phyloP scores from a whole-genome alignment of 495 filamentous ascomycete genomes.

The Hypoxylon trugodes region DNA sequence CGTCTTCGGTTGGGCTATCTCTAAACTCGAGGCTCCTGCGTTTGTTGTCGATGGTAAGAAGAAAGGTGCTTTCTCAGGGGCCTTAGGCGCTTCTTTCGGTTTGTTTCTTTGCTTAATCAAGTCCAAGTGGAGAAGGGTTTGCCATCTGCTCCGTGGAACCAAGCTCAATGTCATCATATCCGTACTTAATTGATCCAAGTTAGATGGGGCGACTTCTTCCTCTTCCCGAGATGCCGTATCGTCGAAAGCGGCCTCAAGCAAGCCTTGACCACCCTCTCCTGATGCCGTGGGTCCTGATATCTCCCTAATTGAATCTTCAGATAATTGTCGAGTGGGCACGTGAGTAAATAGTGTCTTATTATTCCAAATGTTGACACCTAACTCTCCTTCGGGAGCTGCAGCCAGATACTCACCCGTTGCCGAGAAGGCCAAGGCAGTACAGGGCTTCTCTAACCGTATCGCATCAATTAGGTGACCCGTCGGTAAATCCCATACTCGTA shows the following conservation, averaged over 20 bases:
- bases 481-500: constrained; percentile 94
- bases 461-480: constrained; percentile 94
- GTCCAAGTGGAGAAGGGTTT: constrained; percentile 89
- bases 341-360: constrained; percentile 91
- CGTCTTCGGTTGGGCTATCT: constrained; percentile 25
- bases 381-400: constrained; percentile 79
- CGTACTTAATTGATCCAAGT: constrained; percentile 75
- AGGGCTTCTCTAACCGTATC: constrained; percentile 75
- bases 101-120: constrained; percentile 92
- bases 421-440: constrained; percentile 86
- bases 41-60: constrained; percentile 80
- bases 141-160: constrained; percentile 90
- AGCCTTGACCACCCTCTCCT: constrained; percentile 78
- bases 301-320: constrained; percentile 72
- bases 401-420: constrained; percentile 91
- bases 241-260: constrained; percentile 74
- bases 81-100: constrained; percentile 88
- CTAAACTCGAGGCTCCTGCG: constrained; percentile 40
- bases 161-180: constrained; percentile 88
- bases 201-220: constrained; percentile 56
- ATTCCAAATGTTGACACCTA: constrained; percentile 94
- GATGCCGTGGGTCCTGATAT: constrained; percentile 74
- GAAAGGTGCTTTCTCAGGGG: constrained; percentile 94
- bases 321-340: constrained; percentile 81
- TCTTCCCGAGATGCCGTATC: constrained; percentile 53